These are phyloP conservation scores for Fusarium sp. DNA, from an alignment of 2,329 filamentous ascomycete species.

Conservation along the genomic window DNA sequence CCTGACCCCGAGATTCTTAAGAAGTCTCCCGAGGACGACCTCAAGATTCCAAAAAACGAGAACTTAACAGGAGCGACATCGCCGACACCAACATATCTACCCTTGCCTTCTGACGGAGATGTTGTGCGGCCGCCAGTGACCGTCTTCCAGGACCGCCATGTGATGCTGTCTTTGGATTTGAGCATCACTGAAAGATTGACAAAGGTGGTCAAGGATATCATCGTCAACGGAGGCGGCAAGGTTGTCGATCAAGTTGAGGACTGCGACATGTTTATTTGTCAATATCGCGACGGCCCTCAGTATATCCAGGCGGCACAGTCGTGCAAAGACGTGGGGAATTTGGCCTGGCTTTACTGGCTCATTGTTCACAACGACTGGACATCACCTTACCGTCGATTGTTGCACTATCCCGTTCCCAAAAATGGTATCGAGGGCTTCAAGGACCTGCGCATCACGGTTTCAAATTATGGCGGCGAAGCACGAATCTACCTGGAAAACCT, in stretches of 20 bases:
- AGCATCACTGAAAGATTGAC: conserved; percentile 77
- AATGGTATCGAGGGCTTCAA: conserved; percentile 85
- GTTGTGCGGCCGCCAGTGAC: conserved; percentile 69
- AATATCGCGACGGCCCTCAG: conserved; percentile 85
- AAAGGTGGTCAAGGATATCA: conserved; percentile 78
- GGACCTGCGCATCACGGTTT: conserved; percentile 85
- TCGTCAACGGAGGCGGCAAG: conserved; percentile 79
- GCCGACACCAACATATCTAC: conserved; percentile 61
- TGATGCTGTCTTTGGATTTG: conserved; percentile 84
- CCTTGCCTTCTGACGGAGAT: conserved; percentile 59
- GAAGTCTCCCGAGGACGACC: conserved; percentile 67
- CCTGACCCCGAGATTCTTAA: conserved; percentile 89
- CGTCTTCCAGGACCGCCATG: conserved; percentile 83
- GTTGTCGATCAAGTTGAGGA: conserved; percentile 76
- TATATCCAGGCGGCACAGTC: conserved; percentile 83
- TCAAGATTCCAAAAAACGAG: conserved; percentile 70
- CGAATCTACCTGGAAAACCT: conserved; percentile 94
- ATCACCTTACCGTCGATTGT: conserved; percentile 82
- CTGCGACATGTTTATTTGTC: conserved; percentile 89
- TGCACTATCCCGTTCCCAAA: conserved; percentile 90
- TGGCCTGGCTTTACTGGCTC: conserved; percentile 94
- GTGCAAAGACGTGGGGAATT: conserved; percentile 88
- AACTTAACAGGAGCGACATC: conserved; percentile 78
- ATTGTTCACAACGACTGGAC: conserved; percentile 93
- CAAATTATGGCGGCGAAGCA: conserved; percentile 96